phyloP scores from a whole-genome alignment of 176 grass and related monocot species.

The Pharus latifolius region DNA sequence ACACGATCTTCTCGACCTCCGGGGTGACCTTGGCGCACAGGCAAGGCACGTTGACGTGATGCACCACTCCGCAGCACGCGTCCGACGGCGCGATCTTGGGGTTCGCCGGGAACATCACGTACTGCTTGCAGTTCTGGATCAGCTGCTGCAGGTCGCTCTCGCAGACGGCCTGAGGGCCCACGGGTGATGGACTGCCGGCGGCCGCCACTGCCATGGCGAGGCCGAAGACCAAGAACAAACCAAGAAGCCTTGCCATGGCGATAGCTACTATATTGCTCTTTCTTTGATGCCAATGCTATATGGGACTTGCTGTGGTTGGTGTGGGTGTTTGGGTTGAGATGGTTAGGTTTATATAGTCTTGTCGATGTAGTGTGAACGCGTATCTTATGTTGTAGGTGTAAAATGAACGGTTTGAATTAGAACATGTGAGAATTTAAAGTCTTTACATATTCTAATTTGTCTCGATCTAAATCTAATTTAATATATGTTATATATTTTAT shows the following conservation, averaged over 20 bases:
- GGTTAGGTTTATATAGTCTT: neutral
- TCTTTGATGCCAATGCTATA: neutral
- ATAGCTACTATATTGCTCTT: neutral
- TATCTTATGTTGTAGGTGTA: neutral
- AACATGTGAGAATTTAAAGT: no score
- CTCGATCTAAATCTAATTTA: no score
- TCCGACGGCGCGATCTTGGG: conserved; percentile 26
- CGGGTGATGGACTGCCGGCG: neutral
- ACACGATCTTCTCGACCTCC: neutral
- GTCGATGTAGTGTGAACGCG: no score
- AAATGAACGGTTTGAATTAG: neutral
- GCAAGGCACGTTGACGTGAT: conserved; percentile 7
- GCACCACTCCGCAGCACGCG: conserved; percentile 4
- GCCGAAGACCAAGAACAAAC: neutral
- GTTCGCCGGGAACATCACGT: neutral
- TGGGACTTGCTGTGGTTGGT: neutral
- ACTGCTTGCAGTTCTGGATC: neutral
- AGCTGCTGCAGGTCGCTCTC: neutral
- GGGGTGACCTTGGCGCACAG: conserved; percentile 23
- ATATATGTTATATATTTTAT: no score
- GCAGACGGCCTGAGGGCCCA: neutral
- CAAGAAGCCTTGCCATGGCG: neutral
- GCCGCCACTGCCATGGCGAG: neutral
- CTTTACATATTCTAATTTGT: no score
- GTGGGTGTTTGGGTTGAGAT: neutral